Percentiles rank a stretch among this genome's conserved stretches.
These are phyloP conservation scores for Phytophthora lateralis DNA, from an alignment of 352 stramenopile species.

Conservation along the genomic window DNA sequence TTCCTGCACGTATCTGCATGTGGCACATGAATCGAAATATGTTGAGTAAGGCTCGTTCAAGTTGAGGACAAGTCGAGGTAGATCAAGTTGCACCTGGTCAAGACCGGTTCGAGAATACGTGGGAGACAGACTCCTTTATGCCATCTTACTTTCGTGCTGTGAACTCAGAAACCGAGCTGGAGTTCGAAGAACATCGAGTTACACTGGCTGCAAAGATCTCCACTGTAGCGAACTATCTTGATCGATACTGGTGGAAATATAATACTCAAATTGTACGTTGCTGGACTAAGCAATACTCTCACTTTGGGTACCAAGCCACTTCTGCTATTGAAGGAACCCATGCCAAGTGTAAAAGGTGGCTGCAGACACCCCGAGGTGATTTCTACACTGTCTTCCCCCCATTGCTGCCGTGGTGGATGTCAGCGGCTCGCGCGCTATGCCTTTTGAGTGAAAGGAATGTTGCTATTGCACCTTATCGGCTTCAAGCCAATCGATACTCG, in stretches of 20 bases:
- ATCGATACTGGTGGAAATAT: slow-evolving; percentile 10
- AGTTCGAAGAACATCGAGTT: background rate
- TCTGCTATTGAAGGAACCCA: slow-evolving; percentile 4
- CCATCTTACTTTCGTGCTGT: background rate
- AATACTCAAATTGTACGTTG: slow-evolving; percentile 2
- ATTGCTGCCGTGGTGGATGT: slow-evolving; percentile 5
- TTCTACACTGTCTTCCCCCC: slow-evolving; percentile 6
- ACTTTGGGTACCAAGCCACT: slow-evolving; percentile 5
- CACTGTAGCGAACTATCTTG: background rate
- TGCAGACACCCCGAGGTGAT: slow-evolving; percentile 2
- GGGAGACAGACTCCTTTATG: slow-evolving; percentile 7
- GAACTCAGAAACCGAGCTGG: slow-evolving; percentile 2
- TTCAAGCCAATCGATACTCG: background rate
- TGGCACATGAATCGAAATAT: slow-evolving; percentile 19
- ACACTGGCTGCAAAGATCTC: background rate
- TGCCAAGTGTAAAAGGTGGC: slow-evolving; percentile 5
- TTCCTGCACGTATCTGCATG: background rate
- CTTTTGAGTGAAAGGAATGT: slow-evolving; percentile 3
- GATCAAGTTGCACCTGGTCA: slow-evolving; percentile 1
- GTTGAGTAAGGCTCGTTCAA: background rate
- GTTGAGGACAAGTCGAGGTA: background rate
- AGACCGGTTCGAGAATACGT: slow-evolving; percentile 7
- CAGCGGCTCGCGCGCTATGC: background rate
- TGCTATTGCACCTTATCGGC: background rate
- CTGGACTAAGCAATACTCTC: slow-evolving; percentile 9